Base-by-base conservation (phyloP, 805 yeast species). In the Kodamaea kakaduensis region DNA sequence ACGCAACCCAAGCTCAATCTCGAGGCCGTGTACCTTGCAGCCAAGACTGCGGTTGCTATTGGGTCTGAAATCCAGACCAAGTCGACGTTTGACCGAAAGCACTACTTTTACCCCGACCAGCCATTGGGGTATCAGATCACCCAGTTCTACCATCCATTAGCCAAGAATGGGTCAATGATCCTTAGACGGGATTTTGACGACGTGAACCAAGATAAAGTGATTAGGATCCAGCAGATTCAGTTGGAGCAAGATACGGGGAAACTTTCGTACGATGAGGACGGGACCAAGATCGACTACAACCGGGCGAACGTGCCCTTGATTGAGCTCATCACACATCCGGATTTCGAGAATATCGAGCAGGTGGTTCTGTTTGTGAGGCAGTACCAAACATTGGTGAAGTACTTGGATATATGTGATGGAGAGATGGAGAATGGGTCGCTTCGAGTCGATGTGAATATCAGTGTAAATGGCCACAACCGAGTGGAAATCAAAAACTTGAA, bases 61-160 rank as follows among this genome's bases (percentile, higher is more conserved):
- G 69, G 81, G 21, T 74, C 86, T 40, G 53, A 66, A 0, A 69
- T 93, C 10, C 75, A 74, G 39, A 44, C 58, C 0, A 44, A 51
- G 6, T 83, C 90, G 1, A 66, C 80, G 1, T 93, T 93, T 56
- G 98, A 93, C 52, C 68, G 98, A 46, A 93, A 93, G 58, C 98
- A 93, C 56, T 93, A 93, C 56, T 88, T 93, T 58, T 93, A 93
- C 56, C 90, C 89, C 1, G 98, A 93, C 57, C 97, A 93, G 55
- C 98, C 98, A 0, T 60, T 84, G 35, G 98, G 98, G 1, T 93
- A 88, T 59, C 98, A 93, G 56, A 83, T 93, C 32, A 93, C 98
- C 0, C 98, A 93, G 59, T 84, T 78, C 51, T 86, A 74, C 54
- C 70, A 71, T 22, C 97, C 97, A 1, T 65, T 85, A 31, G 93